Base-by-base conservation (phyloP, 2,329 filamentous ascomycete genomes). In the Emmonsiellopsis sp. region DNA sequence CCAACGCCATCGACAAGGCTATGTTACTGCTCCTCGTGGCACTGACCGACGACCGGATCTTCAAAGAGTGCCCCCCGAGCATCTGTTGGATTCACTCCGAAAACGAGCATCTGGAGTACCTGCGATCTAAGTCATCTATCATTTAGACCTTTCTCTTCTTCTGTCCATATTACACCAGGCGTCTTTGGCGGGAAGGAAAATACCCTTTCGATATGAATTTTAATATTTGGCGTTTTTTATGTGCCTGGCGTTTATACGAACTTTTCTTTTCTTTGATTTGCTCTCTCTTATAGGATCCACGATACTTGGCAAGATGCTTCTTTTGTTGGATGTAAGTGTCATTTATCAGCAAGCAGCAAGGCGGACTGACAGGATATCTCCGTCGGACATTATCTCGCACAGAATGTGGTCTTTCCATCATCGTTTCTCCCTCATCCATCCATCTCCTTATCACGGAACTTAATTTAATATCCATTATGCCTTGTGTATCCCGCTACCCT, bases 1-100 rank as follows among this genome's bases (percentile, higher is more conserved):
- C 51, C 73, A 75, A 61, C 70, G 73, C 50, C 70, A 68, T 52
- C 70, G 72, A 54, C 72, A 75, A 57, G 73, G 73, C 53, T 76
- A 76, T 60, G 68, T 71, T 57, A 65, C 65, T 42, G 71, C 73
- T 8, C 73, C 73, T 7, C 72, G 71, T 53, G 71, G 72, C 52
- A 72, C 72, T 31, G 73, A 76, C 62, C 71, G 73, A 55, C 69
- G 72, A 51, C 67, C 71, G 31, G 72, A 73, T 54, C 73, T 76
- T 66, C 67, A 65, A 51, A 69, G 73, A 38, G 59, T 76, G 37
- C 73, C 73, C 16, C 73, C 73, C 1, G 73, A 76, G 62, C 72
- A 74, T 55, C 67, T 76, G 1, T 70, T 76, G 55, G 71, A 72
- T 55, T 67, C 68, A 16, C 57, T 73, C 41, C 63, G 66, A 32